Percentiles rank a stretch among this genome's conserved stretches.
Evolutionary conservation across 176 grass and related monocot genomes (phyloP).

Genomic region (Canna indica): DNA sequence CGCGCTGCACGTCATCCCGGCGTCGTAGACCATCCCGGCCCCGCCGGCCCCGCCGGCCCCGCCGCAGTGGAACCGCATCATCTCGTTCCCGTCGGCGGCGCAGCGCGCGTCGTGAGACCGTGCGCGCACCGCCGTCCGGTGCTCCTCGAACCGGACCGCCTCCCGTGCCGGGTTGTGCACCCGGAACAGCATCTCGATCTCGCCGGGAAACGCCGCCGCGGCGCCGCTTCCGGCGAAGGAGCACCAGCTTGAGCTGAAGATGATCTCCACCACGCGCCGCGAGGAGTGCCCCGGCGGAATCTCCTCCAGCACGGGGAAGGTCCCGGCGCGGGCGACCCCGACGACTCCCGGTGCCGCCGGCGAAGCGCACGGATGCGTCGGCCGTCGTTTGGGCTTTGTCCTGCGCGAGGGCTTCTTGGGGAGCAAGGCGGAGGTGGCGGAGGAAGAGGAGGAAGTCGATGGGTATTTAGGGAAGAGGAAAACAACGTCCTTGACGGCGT

Average conservation of each 20-base stretch:
- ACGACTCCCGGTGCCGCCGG: constrained; percentile 8
- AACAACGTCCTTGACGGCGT: constrained; percentile 14
- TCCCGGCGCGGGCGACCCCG: neutral
- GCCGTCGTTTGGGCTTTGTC: neutral
- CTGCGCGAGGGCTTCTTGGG: no score
- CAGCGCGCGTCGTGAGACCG: constrained; percentile 38
- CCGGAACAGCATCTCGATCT: constrained; percentile 88
- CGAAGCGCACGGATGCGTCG: constrained; percentile 22
- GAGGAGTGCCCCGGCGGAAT: constrained; percentile 71
- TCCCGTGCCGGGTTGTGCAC: constrained; percentile 62
- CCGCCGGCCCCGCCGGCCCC: neutral
- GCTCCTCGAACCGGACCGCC: constrained; percentile 72
- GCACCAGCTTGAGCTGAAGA: constrained; percentile 71
- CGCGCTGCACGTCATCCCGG: constrained; percentile 9
- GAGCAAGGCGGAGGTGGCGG: no score
- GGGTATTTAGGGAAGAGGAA: constrained; percentile 17
- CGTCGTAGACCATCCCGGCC: constrained; percentile 2
- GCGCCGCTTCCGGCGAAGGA: neutral
- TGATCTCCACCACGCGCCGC: constrained; percentile 80
- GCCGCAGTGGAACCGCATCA: constrained; percentile 65
- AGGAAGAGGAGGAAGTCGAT: constrained; percentile 17
- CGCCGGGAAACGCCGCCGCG: constrained; percentile 32
- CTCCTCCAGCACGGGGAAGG: constrained; percentile 55
- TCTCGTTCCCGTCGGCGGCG: constrained; percentile 81
- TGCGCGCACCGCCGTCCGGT: constrained; percentile 43